A percentile compares a stretch with the other conserved stretches of the same genome.
phyloP scores from a whole-genome alignment of 768 basidiomycete species.

The Megacollybia marginata region DNA sequence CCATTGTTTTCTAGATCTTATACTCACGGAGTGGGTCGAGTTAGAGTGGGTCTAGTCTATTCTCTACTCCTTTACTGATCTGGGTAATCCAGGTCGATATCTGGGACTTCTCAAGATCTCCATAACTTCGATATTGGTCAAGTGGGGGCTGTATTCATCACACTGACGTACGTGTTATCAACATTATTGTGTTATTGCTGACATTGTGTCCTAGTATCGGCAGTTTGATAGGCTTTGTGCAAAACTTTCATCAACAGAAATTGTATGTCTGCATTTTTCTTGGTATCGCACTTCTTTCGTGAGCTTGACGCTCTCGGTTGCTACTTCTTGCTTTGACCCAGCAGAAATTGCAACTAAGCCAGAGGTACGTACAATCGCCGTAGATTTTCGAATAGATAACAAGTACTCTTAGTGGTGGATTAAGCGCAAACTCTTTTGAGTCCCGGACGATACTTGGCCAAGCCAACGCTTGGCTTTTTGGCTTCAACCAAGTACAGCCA shows the following conservation, averaged over 20 bases:
- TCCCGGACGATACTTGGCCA: no score
- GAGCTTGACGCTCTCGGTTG: conserved; percentile 11
- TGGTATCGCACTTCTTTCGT: conserved; percentile 29
- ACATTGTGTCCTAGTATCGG: conserved; percentile 22
- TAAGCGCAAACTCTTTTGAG: no score
- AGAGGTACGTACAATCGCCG: no score
- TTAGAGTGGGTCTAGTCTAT: conserved; percentile 53
- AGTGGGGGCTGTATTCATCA: conserved; percentile 47
- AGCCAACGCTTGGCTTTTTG: no score
- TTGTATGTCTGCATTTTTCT: conserved; percentile 31
- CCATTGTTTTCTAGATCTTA: conserved; percentile 35
- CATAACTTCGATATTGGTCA: no score
- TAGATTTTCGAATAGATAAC: no score
- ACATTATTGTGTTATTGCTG: background rate
- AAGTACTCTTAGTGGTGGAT: no score
- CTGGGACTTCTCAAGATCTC: no score
- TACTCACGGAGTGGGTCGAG: conserved; percentile 70
- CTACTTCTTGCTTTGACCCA: conserved; percentile 1
- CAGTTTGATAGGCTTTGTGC: conserved; percentile 38
- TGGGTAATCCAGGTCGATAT: no score
- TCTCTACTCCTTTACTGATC: no score
- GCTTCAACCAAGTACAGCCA: no score
- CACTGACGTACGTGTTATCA: conserved; percentile 40
- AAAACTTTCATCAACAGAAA: conserved; percentile 39
- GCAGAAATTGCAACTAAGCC: no score